Base-by-base conservation (phyloP, 768 basidiomycete genomes). In the Xerocomellus intermedius region DNA sequence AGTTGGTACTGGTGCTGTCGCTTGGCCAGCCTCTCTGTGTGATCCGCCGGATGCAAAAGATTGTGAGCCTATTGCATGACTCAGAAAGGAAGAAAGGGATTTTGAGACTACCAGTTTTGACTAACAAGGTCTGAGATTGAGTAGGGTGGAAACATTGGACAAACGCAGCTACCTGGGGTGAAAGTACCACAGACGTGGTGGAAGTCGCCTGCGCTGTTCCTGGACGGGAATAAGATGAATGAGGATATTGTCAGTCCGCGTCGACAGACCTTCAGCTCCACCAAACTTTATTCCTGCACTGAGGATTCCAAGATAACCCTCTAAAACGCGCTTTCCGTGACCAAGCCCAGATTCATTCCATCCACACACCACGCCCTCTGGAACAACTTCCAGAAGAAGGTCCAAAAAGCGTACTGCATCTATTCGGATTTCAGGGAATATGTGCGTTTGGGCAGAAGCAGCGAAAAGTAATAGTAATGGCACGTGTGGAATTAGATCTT, bases 391-490 rank as follows among this genome's bases (percentile, higher is more conserved):
- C 4, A 97, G 77, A 38, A 93, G 78, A 22, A 95, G 67, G 62
- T 89, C 81, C 41, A 98, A 71, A 60, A 93, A 83, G 13, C 86
- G 84, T 50, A 96, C 78, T 4, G 93, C 91, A 65, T 98, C 95
- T 37, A 98, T 80, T 16, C 94, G 82, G 56, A 98, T 93, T 69
- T 96, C 93, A 21, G 94, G 94, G 69, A 94, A 97, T 44, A 98
- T 96, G 63, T 95, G 90, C 0, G 92, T 94, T 69, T 95, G 88
- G 0, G 93, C 92, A 10, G 94, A 96, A 7, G 91, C 86, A 0
- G 85, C 84, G 68, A 94, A 96, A 16, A 98, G 82, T 22, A 98
- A 76, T 6, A 98, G 75, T 0, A 85, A 64, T 1, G 90, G 76
- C 0, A 87, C 77, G 65, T 97, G 91, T 5, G 95, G 94, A 1